phyloP scores from a whole-genome alignment of 2,329 filamentous ascomycete genomes.

The Penicillium occitanis region DNA sequence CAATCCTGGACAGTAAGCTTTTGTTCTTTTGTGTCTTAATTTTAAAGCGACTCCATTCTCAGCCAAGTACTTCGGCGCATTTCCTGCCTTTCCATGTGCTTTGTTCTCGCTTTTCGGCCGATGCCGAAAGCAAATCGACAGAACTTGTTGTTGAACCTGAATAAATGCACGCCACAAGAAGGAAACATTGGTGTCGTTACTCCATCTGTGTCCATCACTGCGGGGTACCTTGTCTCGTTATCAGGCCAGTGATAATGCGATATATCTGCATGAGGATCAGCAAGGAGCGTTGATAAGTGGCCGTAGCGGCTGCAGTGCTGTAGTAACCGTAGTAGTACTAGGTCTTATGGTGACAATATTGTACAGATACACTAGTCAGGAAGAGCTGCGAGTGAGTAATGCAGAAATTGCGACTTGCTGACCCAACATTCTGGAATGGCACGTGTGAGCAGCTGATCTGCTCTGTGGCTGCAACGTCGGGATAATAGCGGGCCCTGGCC shows the following conservation, averaged over 20 bases:
- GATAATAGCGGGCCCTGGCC: conserved; percentile 1
- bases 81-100: not conserved
- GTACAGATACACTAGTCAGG: too few relatives aligned
- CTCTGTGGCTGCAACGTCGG: conserved; percentile 1
- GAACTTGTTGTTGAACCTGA: not conserved
- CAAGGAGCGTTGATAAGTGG: conserved; percentile 2
- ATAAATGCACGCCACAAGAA: not conserved
- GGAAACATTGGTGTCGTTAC: not conserved
- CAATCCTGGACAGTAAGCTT: not conserved
- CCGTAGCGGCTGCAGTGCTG: not conserved
- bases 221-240: not conserved
- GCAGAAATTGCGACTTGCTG: not conserved
- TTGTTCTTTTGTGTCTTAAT: not conserved
- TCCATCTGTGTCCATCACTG: not conserved
- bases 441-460: conserved; percentile 14
- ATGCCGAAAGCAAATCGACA: not conserved
- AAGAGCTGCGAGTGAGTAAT: not conserved
- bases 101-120: not conserved
- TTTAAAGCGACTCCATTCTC: not conserved
- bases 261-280: conserved; percentile 15
- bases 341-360: not conserved
- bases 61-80: not conserved
- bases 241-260: conserved; percentile 10
- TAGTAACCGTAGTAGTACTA: not conserved
- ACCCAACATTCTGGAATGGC: not conserved